Percentiles rank a stretch among this genome's conserved stretches.
phyloP scores from a whole-genome alignment of 441 rosid species.

The Erodium texanum region DNA sequence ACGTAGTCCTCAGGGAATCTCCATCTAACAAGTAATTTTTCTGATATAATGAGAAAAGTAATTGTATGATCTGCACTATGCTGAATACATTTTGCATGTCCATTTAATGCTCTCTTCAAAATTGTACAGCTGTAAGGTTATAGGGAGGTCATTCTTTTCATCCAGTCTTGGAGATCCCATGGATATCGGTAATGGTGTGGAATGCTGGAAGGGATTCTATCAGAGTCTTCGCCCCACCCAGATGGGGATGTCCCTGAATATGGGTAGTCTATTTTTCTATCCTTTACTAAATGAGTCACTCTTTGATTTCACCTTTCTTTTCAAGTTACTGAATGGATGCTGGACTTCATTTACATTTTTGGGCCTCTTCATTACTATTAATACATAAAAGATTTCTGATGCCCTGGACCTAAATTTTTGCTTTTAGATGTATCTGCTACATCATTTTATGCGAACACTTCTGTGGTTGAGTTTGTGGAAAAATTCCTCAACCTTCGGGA shows the following conservation, averaged over 20 bases:
- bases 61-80: neutral
- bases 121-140: neutral
- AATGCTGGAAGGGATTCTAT: conserved; percentile 18
- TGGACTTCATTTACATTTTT: neutral
- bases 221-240: conserved; percentile 18
- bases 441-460: neutral
- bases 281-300: neutral
- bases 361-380: neutral
- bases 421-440: conserved; percentile 5
- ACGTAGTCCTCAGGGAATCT: conserved; percentile 13
- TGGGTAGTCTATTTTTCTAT: neutral
- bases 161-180: neutral
- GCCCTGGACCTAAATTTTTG: neutral
- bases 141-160: conserved; percentile 5
- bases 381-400: neutral
- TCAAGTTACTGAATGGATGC: neutral
- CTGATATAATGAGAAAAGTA: neutral
- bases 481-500: neutral
- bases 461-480: neutral
- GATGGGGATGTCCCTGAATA: conserved; percentile 18
- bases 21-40: conserved; percentile 7
- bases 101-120: neutral
- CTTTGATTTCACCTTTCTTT: neutral
- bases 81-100: neutral
- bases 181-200: conserved; percentile 12